Base-by-base conservation (phyloP, 116 monocot genomes). In the Iris pallida region DNA sequence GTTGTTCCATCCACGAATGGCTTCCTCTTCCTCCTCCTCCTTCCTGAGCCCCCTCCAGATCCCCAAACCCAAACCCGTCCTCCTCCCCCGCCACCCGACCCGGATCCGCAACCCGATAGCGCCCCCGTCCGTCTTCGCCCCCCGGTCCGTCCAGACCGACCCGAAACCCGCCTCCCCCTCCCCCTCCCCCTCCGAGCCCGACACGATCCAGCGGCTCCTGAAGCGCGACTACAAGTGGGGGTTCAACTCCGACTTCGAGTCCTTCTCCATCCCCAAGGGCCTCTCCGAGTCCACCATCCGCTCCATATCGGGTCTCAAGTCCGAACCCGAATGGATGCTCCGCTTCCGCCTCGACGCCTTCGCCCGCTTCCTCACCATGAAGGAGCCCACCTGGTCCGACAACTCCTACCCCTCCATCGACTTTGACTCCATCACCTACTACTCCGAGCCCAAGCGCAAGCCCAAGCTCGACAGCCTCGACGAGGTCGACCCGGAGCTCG, bases 331-430 rank as follows among this genome's bases (percentile, higher is more conserved):
- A 0, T 86, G 86, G 89, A 79, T 90, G 82, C 86, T 86, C 54
- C 77, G 68, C 20, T 86, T 81, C 57, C 71, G 86, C 65, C 83
- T 90, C 53, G 63, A 57, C 55, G 71, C 89, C 55, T 64, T 78
- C 67, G 61, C 59, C 14, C 58, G 77, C n/a, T 86, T 86, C 75
- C 68, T 72, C 12, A 47, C 76, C 55, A 80, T 80, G 76, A 13
- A 19, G 9, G 75, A 77, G 55, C 89, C 89, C 40, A 14, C 12
- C 4, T 90, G 89, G 89, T 86, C 83, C 30, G 89, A 90, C 48
- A 90, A 86, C 78, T 9, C n/a, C 5, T 93, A 89, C 66, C 80
- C 80, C n/a, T 80, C 86, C 20, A 80, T 93, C 54, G 86, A 93
- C 19, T 75, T 93, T 73, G 82, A 86, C 71, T 76, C 79, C 43